Percentiles rank a stretch among this genome's conserved stretches.
phyloP scores from a whole-genome alignment of 208 protist genomes.

The Crithidia brevicula region DNA sequence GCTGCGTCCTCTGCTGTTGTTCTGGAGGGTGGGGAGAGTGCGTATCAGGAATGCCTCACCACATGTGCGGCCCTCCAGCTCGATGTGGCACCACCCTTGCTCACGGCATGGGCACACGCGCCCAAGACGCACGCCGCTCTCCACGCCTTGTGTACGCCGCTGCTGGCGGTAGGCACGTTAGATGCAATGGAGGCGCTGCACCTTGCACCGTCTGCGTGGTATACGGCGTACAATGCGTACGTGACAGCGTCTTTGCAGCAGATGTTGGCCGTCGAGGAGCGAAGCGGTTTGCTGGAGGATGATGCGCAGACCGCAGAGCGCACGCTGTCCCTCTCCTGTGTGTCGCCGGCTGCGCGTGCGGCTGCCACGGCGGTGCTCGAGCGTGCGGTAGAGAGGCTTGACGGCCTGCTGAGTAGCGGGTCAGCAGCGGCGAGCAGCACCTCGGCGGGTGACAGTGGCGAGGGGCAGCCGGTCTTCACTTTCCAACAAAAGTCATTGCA shows the following conservation, averaged over 20 bases:
- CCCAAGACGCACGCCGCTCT: background rate
- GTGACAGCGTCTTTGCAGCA: conserved; percentile 5
- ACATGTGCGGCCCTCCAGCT: conserved; percentile 29
- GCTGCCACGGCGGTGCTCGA: conserved; percentile 41
- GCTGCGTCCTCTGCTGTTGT: too few species aligned
- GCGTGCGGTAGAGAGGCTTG: conserved; percentile 38
- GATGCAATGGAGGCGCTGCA: conserved; percentile 44
- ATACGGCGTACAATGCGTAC: conserved; percentile 24
- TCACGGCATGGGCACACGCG: conserved; percentile 19
- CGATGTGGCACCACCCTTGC: background rate
- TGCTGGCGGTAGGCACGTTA: conserved; percentile 41
- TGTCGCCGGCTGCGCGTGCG: conserved; percentile 5
- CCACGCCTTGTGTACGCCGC: conserved; percentile 50
- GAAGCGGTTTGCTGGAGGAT: conserved; percentile 18
- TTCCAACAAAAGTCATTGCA: conserved; percentile 50
- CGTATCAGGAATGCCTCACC: conserved; percentile 21
- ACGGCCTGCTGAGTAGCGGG: conserved; percentile 22
- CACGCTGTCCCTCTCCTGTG: conserved; percentile 29
- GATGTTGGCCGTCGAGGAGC: background rate
- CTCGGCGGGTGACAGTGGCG: background rate
- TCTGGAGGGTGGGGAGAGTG: conserved; percentile 9
- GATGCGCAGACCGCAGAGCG: conserved; percentile 36
- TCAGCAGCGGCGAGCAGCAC: background rate
- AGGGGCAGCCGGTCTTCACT: conserved; percentile 13
- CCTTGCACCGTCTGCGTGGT: conserved; percentile 26